Evolutionary conservation across 23 red algal genomes (phyloP).

Genomic region (Gracilariopsis chorda): DNA sequence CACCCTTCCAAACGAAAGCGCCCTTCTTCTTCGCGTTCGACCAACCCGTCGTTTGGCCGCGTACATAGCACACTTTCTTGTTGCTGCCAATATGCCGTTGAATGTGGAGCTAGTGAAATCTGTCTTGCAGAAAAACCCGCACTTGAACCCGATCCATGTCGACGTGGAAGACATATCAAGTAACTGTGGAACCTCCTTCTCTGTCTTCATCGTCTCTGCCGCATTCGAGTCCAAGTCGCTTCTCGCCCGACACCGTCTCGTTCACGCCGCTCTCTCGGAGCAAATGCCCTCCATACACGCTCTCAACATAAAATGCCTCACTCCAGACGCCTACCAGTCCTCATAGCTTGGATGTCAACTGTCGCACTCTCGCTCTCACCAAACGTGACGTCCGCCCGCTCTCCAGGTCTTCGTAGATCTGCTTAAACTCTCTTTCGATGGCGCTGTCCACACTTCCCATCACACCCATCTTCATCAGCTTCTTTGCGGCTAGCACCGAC

Average conservation of each 20-base stretch:
- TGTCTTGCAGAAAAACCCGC: neutral
- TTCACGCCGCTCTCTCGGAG: slow-evolving; percentile 1
- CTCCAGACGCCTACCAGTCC: neutral
- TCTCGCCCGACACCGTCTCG: slow-evolving; percentile 33
- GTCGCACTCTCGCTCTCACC: neutral
- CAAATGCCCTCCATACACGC: slow-evolving; percentile 36
- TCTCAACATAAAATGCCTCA: slow-evolving; percentile 18
- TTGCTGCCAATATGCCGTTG: neutral
- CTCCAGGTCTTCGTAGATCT: neutral
- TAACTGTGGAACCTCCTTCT: slow-evolving; percentile 40
- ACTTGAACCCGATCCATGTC: neutral
- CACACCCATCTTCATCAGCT: neutral
- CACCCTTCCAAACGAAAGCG: neutral
- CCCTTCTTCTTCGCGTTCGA: neutral
- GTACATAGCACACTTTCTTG: neutral
- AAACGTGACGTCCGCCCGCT: neutral
- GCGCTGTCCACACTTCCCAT: neutral
- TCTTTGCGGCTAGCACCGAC: neutral
- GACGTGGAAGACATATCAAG: slow-evolving; percentile 34
- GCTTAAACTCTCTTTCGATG: neutral
- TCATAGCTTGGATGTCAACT: slow-evolving; percentile 5
- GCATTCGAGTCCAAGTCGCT: slow-evolving; percentile 3
- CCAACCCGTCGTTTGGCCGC: neutral
- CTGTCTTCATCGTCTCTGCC: neutral
- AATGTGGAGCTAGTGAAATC: neutral